These are phyloP conservation scores for Pseudoneurospora amorphoporcata DNA, from an alignment of 495 filamentous ascomycete species.

Conservation along the genomic window DNA sequence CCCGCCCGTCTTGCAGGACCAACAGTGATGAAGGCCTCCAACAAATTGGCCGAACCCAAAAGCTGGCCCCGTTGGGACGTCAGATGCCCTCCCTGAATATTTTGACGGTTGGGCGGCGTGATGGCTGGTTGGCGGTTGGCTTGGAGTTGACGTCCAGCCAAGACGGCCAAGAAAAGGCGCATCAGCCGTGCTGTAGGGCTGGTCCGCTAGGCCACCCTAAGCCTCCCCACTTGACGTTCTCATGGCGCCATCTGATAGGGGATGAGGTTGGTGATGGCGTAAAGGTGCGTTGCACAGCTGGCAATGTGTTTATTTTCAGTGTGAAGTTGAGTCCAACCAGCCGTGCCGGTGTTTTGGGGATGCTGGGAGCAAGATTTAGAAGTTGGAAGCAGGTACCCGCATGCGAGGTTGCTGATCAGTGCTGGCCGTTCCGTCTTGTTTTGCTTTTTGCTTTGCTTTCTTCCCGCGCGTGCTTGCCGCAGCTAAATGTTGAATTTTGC, in stretches of 20 bases:
- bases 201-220: background rate
- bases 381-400: background rate
- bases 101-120: background rate
- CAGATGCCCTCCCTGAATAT: background rate
- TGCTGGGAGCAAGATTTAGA: background rate
- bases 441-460: background rate
- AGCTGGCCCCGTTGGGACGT: background rate
- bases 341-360: background rate
- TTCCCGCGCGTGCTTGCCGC: background rate
- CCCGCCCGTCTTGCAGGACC: background rate
- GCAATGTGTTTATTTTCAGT: background rate
- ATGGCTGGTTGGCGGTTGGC: no score
- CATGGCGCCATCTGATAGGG: background rate
- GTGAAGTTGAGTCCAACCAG: background rate
- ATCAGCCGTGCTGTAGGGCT: background rate
- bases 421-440: background rate
- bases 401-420: background rate
- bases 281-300: background rate
- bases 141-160: background rate
- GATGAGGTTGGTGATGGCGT: background rate
- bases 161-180: background rate
- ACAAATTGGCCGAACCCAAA: background rate
- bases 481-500: background rate
- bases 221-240: background rate
- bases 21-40: background rate